These are phyloP conservation scores for Lactarius deliciosus DNA, from an alignment of 768 basidiomycete genomes.

Conservation along the genomic window DNA sequence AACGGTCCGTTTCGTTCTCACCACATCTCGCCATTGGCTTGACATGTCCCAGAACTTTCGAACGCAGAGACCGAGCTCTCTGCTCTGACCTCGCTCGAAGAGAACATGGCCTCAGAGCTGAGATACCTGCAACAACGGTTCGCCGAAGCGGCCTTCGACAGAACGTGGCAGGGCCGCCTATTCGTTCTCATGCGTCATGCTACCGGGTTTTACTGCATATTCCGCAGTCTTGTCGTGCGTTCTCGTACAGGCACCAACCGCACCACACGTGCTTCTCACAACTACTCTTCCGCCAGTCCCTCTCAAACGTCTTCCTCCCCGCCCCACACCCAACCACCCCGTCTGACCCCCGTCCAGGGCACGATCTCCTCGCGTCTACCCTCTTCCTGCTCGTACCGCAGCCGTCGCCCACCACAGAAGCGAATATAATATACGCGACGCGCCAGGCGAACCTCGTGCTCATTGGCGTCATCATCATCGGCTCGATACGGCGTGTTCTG, in stretches of 20 bases:
- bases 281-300: constrained; percentile 39
- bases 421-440: constrained; percentile 44
- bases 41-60: constrained; percentile 30
- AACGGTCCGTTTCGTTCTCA: constrained; percentile 32
- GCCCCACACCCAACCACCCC: constrained; percentile 26
- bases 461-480: constrained; percentile 75
- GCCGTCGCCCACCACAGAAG: constrained; percentile 22
- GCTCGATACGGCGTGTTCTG: constrained; percentile 68
- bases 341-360: constrained; percentile 37
- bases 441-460: constrained; percentile 63
- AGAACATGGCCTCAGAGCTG: constrained; percentile 25
- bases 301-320: constrained; percentile 51
- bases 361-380: constrained; percentile 45
- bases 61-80: constrained; percentile 24
- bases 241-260: neutral
- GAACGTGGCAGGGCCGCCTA: constrained; percentile 23
- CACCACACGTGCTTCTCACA: neutral
- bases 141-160: constrained; percentile 19
- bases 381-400: constrained; percentile 41
- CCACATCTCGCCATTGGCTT: neutral
- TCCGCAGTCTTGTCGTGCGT: constrained; percentile 41
- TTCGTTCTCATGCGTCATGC: constrained; percentile 26
- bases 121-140: constrained; percentile 20
- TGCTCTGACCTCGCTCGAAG: constrained; percentile 24
- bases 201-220: constrained; percentile 28